A percentile compares a stretch with the other conserved stretches of the same genome.
Conservation (phyloP, 257 asterid species). For the Rubia yunnanensis region DNA sequence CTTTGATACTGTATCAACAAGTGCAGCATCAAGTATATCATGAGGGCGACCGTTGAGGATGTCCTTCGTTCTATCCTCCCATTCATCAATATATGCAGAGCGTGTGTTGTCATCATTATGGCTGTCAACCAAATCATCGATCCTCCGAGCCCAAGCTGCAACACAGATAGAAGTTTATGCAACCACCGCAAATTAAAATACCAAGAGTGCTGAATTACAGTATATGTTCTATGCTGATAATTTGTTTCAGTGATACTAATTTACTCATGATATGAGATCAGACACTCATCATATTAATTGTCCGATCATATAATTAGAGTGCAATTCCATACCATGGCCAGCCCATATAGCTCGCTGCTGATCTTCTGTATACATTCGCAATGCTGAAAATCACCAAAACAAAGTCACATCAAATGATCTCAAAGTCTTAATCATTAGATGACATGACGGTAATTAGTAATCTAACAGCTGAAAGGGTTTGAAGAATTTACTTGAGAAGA, state of each 20-base stretch:
- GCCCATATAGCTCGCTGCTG: neutral
- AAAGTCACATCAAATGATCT: too few relatives aligned
- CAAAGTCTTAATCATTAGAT: too few relatives aligned
- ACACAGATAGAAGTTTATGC: too few relatives aligned
- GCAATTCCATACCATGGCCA: neutral
- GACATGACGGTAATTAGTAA: too few relatives aligned
- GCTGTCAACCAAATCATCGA: conserved; percentile 77
- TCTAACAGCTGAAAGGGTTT: too few relatives aligned
- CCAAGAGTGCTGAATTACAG: too few relatives aligned
- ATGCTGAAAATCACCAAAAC: neutral
- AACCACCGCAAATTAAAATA: too few relatives aligned
- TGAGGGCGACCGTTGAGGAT: conserved; percentile 58
- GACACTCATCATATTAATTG: too few relatives aligned
- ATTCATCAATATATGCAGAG: conserved; percentile 50
- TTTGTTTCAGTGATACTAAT: too few relatives aligned
- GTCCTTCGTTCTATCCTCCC: conserved; percentile 68
- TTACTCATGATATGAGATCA: too few relatives aligned
- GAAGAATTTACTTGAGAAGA: too few relatives aligned
- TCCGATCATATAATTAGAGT: too few relatives aligned
- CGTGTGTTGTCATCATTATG: conserved; percentile 32
- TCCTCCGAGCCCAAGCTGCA: conserved; percentile 79
- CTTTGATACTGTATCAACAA: conserved; percentile 44
- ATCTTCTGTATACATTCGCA: neutral
- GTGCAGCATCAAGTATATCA: conserved; percentile 74
- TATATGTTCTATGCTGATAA: neutral